These are phyloP conservation scores for Termitomyces sp. DNA, from an alignment of 768 basidiomycete species.

Conservation along the genomic window DNA sequence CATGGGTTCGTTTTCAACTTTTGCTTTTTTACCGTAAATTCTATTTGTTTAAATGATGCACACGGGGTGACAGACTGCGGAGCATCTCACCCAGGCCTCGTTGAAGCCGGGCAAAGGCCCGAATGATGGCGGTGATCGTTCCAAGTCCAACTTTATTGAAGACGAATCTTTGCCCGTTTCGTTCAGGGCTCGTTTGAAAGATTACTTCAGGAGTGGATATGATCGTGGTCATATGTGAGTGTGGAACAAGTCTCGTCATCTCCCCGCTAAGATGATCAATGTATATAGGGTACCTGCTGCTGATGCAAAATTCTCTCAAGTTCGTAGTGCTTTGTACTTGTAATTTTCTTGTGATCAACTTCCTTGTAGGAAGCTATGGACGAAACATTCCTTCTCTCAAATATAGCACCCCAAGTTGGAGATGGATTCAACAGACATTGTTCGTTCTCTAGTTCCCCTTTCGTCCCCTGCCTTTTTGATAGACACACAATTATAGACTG, in stretches of 20 bases:
- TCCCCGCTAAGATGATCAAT: background rate
- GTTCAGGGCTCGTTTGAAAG: slow-evolving; percentile 81
- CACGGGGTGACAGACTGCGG: slow-evolving; percentile 64
- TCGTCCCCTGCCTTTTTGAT: background rate
- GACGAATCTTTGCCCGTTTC: slow-evolving; percentile 68
- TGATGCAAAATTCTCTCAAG: slow-evolving; percentile 70
- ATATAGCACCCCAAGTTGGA: slow-evolving; percentile 98
- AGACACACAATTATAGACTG: slow-evolving; percentile 58
- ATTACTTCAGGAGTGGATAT: slow-evolving; percentile 91
- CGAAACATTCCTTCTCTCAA: slow-evolving; percentile 91
- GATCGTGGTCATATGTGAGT: slow-evolving; percentile 95
- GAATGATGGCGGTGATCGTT: slow-evolving; percentile 52
- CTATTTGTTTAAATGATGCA: background rate
- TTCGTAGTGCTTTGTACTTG: background rate
- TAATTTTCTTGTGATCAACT: background rate
- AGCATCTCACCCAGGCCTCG: slow-evolving; percentile 82
- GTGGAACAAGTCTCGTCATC: background rate
- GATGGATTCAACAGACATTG: slow-evolving; percentile 97
- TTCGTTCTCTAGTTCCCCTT: slow-evolving; percentile 27
- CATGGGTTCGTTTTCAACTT: slow-evolving; percentile 62
- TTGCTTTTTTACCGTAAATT: too few species aligned
- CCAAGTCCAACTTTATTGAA: slow-evolving; percentile 76
- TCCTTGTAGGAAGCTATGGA: slow-evolving; percentile 83
- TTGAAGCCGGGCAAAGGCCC: slow-evolving; percentile 37
- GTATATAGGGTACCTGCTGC: slow-evolving; percentile 88